Evolutionary conservation across 2,329 filamentous ascomycete species (phyloP).

Genomic region (Akanthomyces muscarius): DNA sequence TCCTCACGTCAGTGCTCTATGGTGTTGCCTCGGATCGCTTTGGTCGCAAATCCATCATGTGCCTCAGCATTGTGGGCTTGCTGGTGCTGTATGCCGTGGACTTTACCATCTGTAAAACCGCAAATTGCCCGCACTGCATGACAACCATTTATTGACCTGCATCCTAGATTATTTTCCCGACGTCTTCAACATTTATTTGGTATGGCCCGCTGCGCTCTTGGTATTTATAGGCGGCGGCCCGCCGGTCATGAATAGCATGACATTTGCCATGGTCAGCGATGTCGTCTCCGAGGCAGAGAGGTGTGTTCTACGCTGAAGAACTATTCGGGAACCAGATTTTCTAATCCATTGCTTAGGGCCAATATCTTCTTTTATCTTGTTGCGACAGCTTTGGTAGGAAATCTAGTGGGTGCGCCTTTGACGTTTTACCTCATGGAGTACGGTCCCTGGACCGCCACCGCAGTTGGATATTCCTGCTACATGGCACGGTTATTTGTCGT

Average conservation of each 20-base stretch:
- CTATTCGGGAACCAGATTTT: background rate
- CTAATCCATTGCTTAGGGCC: background rate
- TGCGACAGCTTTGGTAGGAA: background rate
- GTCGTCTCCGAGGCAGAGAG: background rate
- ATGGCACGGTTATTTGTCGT: background rate
- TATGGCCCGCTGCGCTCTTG: slow-evolving; percentile 2
- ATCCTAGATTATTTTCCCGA: background rate
- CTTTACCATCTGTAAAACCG: background rate
- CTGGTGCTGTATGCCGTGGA: background rate
- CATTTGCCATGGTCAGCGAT: background rate
- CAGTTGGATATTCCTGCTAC: slow-evolving; percentile 1
- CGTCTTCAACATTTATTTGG: background rate
- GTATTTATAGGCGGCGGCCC: slow-evolving; percentile 7
- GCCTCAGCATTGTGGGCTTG: background rate
- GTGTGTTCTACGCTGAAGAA: background rate
- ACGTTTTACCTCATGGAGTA: slow-evolving; percentile 3
- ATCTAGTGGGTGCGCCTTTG: background rate
- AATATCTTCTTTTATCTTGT: slow-evolving; percentile 4
- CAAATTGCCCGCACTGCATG: background rate
- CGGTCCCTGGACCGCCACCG: background rate
- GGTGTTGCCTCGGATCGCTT: background rate
- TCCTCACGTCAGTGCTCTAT: background rate
- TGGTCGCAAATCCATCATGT: slow-evolving; percentile 2
- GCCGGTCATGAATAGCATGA: background rate
- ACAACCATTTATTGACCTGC: too few species aligned